Base-by-base conservation (phyloP, 2,329 filamentous ascomycete genomes). In the Ascochyta koolunga region DNA sequence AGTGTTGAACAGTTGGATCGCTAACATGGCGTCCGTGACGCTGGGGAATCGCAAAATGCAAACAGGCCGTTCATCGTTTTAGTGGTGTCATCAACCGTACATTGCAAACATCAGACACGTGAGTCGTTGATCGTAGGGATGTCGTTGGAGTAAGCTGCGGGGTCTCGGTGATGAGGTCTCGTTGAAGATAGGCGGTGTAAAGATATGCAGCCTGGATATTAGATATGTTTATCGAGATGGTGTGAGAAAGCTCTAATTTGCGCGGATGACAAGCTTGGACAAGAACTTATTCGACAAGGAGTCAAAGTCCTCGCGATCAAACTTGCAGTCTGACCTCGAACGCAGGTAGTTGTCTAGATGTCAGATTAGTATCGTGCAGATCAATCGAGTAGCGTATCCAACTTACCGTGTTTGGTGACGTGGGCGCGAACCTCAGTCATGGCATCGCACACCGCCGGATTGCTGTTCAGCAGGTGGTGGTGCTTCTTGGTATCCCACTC, bases 201-300 rank as follows among this genome's bases (percentile, higher is more conserved):
- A 50, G 55, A 60, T 50, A 46, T 61, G 59, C 56, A 64, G 64
- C 61, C 58, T 56, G 33, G 32, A 56, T 31, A 59, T 44, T 50
- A 59, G 54, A 59, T 47, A 46, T 54, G 59, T 58, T 25, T 37
- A 51, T 60, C 37, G 36, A 44, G 42, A 45, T 42, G 55, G 49
- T 45, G 29, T 31, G 16, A 10, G 21, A 42, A 39, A 16, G 40
- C 38, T 41, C 59, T 83, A 96, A 80, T 96, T 96, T 70, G 93
- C 90, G 67, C 93, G 91, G 76, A 97, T 96, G 74, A 97, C 93
- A 70, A 98, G 86, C 79, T 96, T 96, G 32, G 93, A 96, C 65
- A 97, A 80, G 81, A 98, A 97, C 82, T 97, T 98, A 82, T 96
- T 97, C 47, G 93, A 96, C 72, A 98, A 79, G 57, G 88, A 95